A percentile compares a stretch with the other conserved stretches of the same genome.
phyloP scores from a whole-genome alignment of 75 land plant genomes.

The Picea glauca region DNA sequence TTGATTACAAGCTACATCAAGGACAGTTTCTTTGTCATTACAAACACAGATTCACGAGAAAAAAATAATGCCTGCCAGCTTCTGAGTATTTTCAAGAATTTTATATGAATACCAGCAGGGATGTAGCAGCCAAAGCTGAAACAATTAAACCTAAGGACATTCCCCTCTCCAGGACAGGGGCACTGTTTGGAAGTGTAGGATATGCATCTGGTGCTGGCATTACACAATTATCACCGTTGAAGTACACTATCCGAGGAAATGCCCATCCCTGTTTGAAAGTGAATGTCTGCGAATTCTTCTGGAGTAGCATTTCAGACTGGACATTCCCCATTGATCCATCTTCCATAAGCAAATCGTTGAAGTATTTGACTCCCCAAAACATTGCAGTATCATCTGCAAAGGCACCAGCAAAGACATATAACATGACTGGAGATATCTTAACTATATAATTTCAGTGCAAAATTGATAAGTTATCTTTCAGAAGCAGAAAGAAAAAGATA shows the following conservation, averaged over 20 bases:
- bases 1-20: too few species aligned
- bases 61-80: too few species aligned
- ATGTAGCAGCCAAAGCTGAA: too few species aligned
- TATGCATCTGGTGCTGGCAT: constrained; percentile 54
- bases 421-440: background rate
- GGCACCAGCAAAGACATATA: background rate
- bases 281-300: constrained; percentile 39
- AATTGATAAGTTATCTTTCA: background rate
- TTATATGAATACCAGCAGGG: too few species aligned
- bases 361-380: constrained; percentile 68
- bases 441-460: background rate
- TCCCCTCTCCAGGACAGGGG: background rate
- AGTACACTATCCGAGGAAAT: constrained; percentile 46
- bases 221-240: constrained; percentile 67
- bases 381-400: constrained; percentile 66
- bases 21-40: too few species aligned
- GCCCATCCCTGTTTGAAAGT: constrained; percentile 60
- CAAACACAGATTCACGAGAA: too few species aligned
- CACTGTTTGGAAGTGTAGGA: constrained; percentile 44
- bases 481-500: background rate
- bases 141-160: too few species aligned
- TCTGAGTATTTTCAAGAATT: too few species aligned
- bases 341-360: constrained; percentile 60
- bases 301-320: constrained; percentile 57
- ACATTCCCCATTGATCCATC: constrained; percentile 59